These are phyloP conservation scores for Aphanomyces stellatus DNA, from an alignment of 352 stramenopile genomes.

Conservation along the genomic window DNA sequence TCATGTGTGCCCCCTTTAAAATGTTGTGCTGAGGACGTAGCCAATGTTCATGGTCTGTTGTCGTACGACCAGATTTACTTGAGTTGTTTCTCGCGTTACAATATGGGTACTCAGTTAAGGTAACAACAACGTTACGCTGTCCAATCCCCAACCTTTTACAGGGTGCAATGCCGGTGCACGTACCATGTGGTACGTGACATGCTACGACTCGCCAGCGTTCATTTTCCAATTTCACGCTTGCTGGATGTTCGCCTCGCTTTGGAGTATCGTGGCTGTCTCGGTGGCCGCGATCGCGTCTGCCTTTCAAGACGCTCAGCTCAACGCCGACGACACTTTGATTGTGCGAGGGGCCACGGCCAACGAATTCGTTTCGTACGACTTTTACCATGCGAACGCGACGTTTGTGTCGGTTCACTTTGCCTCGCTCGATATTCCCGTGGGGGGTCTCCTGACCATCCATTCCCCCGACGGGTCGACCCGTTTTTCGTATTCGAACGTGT, in stretches of 20 bases:
- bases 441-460: not conserved
- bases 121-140: no score
- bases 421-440: not conserved
- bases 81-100: no score
- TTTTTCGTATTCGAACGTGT: not conserved
- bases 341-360: not conserved
- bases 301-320: not conserved
- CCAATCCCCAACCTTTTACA: no score
- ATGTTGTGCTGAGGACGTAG: no score
- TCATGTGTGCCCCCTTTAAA: no score
- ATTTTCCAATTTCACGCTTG: not conserved
- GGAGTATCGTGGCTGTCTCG: not conserved
- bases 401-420: conserved; percentile 6
- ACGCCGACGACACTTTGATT: not conserved
- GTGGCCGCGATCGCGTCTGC: not conserved
- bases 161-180: no score
- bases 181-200: no score
- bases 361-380: not conserved
- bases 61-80: no score
- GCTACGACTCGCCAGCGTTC: no score
- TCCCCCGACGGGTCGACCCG: not conserved
- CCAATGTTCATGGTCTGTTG: no score
- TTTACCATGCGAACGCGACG: not conserved
- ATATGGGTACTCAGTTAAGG: no score
- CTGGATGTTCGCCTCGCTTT: not conserved